phyloP scores from a whole-genome alignment of 75 land plant species.

The Pinus taeda region DNA sequence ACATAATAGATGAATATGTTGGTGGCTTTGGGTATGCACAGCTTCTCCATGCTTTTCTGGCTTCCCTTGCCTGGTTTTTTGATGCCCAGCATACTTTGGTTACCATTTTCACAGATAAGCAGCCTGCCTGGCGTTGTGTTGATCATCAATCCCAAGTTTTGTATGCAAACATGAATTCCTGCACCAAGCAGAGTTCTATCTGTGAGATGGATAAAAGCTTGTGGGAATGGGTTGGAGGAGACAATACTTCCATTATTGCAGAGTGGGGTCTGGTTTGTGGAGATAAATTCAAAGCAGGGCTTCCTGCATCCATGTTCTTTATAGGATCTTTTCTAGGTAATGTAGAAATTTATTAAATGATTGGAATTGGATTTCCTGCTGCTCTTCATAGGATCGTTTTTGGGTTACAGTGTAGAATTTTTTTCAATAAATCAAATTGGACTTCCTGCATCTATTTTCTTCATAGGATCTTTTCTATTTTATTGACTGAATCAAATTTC shows the following conservation, averaged over 20 bases:
- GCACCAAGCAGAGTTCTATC: constrained; percentile 13
- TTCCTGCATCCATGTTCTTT: constrained; percentile 45
- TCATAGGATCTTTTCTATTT: constrained; percentile 70
- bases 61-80: constrained; percentile 40
- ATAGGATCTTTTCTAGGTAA: constrained; percentile 20
- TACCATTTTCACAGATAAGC: constrained; percentile 42
- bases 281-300: constrained; percentile 46
- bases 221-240: constrained; percentile 73
- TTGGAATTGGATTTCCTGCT: constrained; percentile 30
- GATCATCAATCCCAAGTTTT: neutral
- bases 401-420: too few species aligned
- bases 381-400: too few species aligned
- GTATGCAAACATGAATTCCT: neutral
- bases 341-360: too few species aligned
- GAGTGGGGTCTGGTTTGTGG: constrained; percentile 53
- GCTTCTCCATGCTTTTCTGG: constrained; percentile 34
- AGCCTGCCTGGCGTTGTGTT: constrained; percentile 7
- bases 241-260: constrained; percentile 49
- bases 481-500: too few species aligned
- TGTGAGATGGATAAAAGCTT: constrained; percentile 36
- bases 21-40: constrained; percentile 41
- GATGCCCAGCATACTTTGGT: constrained; percentile 47
- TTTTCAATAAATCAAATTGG: constrained; percentile 7
- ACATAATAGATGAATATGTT: constrained; percentile 35
- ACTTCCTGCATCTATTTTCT: constrained; percentile 58